Percentiles rank a stretch among this genome's conserved stretches.
phyloP scores from a whole-genome alignment of 495 filamentous ascomycete species.

The Pseudevernia furfuracea region DNA sequence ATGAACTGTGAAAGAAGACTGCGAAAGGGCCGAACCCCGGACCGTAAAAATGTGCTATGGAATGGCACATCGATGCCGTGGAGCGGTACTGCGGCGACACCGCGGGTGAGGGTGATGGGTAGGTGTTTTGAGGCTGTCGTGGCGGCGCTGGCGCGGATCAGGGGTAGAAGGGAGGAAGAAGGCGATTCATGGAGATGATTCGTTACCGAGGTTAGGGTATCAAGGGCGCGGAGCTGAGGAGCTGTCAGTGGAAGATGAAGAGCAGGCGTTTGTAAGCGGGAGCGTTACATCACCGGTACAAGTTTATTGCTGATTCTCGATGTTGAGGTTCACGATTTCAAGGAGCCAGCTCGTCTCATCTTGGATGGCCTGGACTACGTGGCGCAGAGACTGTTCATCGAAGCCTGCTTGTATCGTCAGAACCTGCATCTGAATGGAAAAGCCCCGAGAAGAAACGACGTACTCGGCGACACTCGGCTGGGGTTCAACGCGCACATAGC shows the following conservation, averaged over 20 bases:
- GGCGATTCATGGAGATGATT: not conserved
- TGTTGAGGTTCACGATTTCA: constrained; percentile 41
- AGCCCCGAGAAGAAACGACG: not conserved
- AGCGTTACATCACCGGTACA: constrained; percentile 34
- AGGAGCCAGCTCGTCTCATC: constrained; percentile 28
- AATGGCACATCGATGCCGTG: constrained; percentile 40
- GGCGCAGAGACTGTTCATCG: constrained; percentile 23
- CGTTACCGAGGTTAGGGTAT: not conserved
- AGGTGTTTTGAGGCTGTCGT: constrained; percentile 13
- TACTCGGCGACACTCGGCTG: constrained; percentile 27
- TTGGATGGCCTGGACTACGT: constrained; percentile 27
- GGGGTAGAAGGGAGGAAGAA: not conserved
- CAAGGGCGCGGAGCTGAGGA: constrained; percentile 3
- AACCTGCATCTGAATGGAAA: not conserved
- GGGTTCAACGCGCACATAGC: constrained; percentile 40
- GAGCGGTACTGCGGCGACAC: constrained; percentile 34
- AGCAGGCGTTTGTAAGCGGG: constrained; percentile 3
- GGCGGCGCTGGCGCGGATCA: not conserved
- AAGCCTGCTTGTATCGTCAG: constrained; percentile 21
- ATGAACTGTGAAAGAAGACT: constrained; percentile 28
- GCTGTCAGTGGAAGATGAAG: constrained; percentile 11
- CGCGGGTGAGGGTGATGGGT: constrained; percentile 29
- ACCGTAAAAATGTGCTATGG: constrained; percentile 33
- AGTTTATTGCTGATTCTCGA: constrained; percentile 37
- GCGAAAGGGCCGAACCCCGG: constrained; percentile 30